Percentiles rank a stretch among this genome's conserved stretches.
Evolutionary conservation across 192 early-diverging fungal genomes (phyloP).

Genomic region (Thoreauomyces humboldtii): DNA sequence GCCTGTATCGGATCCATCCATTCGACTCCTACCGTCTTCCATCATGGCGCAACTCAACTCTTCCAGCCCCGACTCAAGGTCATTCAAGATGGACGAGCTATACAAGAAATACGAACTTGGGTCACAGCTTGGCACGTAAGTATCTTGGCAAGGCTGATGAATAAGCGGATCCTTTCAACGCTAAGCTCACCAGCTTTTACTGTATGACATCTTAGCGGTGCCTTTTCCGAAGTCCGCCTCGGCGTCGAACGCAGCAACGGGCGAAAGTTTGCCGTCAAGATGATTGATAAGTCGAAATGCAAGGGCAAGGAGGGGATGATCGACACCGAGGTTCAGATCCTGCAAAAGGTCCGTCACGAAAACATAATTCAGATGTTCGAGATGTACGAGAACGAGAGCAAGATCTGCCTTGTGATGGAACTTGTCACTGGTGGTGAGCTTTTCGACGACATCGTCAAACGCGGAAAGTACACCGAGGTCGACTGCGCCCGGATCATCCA

Average conservation of each 20-base stretch:
- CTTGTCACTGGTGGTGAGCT: slow-evolving; percentile 83
- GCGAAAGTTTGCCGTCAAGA: slow-evolving; percentile 77
- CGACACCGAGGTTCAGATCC: slow-evolving; percentile 76
- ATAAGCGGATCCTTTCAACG: neutral
- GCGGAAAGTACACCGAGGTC: slow-evolving; percentile 69
- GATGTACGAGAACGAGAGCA: slow-evolving; percentile 57
- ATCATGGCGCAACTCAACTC: slow-evolving; percentile 1
- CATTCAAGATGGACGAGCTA: slow-evolving; percentile 18
- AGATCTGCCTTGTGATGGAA: slow-evolving; percentile 60
- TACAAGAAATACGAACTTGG: slow-evolving; percentile 45
- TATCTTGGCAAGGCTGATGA: neutral
- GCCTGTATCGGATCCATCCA: no score
- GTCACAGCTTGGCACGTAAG: slow-evolving; percentile 47
- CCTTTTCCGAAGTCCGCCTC: slow-evolving; percentile 74
- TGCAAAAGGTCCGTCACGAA: slow-evolving; percentile 68
- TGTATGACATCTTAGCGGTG: slow-evolving; percentile 36
- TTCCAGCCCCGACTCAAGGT: neutral
- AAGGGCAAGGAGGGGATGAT: slow-evolving; percentile 70
- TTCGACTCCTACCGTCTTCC: no score
- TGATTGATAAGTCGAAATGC: slow-evolving; percentile 77
- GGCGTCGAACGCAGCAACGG: slow-evolving; percentile 65
- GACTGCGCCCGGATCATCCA: slow-evolving; percentile 77
- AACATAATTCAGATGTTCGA: slow-evolving; percentile 57
- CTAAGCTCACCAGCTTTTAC: neutral
- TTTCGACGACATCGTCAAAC: slow-evolving; percentile 86